Percentiles rank a stretch among this genome's conserved stretches.
These are phyloP conservation scores for Ammopiptanthus mongolicus DNA, from an alignment of 306 rosid genomes.

Conservation along the genomic window DNA sequence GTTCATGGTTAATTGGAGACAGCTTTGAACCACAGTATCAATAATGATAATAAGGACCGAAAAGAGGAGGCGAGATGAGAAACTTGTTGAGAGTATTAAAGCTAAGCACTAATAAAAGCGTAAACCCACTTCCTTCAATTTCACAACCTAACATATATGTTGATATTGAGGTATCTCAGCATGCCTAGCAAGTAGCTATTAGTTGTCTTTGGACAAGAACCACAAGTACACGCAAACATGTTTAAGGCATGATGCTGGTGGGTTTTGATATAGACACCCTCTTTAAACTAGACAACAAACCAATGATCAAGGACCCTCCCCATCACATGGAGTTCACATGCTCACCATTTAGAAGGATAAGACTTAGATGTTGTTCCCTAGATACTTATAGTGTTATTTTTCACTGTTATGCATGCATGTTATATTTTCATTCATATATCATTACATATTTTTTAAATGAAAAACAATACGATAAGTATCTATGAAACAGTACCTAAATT, in stretches of 20 bases:
- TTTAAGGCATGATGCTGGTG: constrained; percentile 11
- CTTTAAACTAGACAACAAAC: constrained; percentile 25
- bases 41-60: constrained; percentile 1
- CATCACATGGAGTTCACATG: constrained; percentile 45
- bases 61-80: background rate
- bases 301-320: constrained; percentile 19
- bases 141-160: background rate
- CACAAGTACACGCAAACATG: constrained; percentile 24
- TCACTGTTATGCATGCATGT: too few species aligned
- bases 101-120: constrained; percentile 29
- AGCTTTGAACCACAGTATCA: constrained; percentile 24
- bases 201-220: constrained; percentile 13
- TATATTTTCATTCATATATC: too few species aligned
- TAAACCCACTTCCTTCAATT: constrained; percentile 26
- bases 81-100: background rate
- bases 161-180: background rate
- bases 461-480: too few species aligned
- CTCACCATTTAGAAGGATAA: too few species aligned
- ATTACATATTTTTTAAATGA: too few species aligned
- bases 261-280: constrained; percentile 29
- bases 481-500: too few species aligned
- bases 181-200: background rate
- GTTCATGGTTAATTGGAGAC: constrained; percentile 21
- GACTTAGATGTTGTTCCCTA: too few species aligned
- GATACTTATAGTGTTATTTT: too few species aligned